Evolutionary conservation across 495 filamentous ascomycete genomes (phyloP).

Genomic region (Penicillium cosmopolitanum): DNA sequence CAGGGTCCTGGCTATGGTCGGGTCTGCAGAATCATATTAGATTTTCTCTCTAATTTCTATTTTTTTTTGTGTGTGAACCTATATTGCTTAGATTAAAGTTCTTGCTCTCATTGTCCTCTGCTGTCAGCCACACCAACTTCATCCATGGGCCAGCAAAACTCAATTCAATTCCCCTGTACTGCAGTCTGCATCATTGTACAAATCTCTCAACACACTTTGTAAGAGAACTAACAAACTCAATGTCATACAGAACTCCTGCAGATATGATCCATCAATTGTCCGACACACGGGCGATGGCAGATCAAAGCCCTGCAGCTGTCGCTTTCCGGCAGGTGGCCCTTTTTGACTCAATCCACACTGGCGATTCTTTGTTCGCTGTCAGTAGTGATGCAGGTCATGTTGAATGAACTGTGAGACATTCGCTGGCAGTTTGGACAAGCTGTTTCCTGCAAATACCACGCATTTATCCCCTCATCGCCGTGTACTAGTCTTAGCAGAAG

Average conservation of each 20-base stretch:
- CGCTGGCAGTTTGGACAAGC: background rate
- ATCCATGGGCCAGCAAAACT: conserved; percentile 16
- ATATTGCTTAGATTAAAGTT: background rate
- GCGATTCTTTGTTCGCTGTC: background rate
- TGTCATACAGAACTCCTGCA: background rate
- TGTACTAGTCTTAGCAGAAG: no score
- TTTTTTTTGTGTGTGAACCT: no score
- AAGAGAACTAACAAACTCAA: background rate
- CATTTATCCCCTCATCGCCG: background rate
- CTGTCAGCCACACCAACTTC: background rate
- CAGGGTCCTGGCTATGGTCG: background rate
- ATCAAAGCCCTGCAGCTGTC: conserved; percentile 23
- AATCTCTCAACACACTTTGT: background rate
- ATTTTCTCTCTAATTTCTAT: background rate
- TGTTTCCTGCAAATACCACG: background rate
- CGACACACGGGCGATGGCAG: conserved; percentile 25
- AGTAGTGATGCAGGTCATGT: background rate
- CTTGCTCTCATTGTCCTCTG: background rate
- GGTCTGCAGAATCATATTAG: no score
- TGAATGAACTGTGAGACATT: background rate
- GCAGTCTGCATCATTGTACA: no score
- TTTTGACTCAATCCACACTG: background rate
- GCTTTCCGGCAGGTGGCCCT: conserved; percentile 13
- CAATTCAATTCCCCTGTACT: conserved; percentile 4
- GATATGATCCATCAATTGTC: conserved; percentile 23